Evolutionary conservation across 2,329 filamentous ascomycete genomes (phyloP), one percentile per base, ranked within the genome.

Genomic region (Cladophialophora chaetospira): DNA sequence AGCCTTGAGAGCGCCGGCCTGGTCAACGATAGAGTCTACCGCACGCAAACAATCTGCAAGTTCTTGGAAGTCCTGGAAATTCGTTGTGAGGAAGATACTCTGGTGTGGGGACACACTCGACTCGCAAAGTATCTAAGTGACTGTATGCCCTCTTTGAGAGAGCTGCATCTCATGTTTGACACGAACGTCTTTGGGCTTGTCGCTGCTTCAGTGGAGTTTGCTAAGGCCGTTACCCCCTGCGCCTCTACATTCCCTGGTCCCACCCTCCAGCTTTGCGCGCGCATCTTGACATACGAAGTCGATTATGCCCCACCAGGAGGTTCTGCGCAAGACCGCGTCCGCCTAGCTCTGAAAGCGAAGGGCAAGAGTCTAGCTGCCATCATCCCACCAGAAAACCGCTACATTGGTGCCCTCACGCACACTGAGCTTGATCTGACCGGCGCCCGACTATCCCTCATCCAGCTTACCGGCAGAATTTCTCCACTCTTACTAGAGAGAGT

Each of bases 121-220:
- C 23, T 15, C 21, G 21, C 19, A 38, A 56, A 44, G 17, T 9
- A 15, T n/a, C n/a, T n/a, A n/a, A n/a, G n/a, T n/a, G n/a, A n/a
- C n/a, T n/a, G n/a, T n/a, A n/a, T n/a, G n/a, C n/a, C n/a, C n/a
- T n/a, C n/a, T n/a, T n/a, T n/a, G n/a, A n/a, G n/a, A n/a, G n/a
- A n/a, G n/a, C n/a, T n/a, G n/a, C n/a, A n/a, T n/a, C n/a, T n/a
- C n/a, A n/a, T n/a, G n/a, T n/a, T n/a, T n/a, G n/a, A n/a, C n/a
- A n/a, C n/a, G n/a, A n/a, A n/a, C n/a, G n/a, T n/a, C n/a, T n/a
- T 6, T 33, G 29, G 13, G 13, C 6, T 33, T 6, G 4, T 28
- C 11, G 53, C 53, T 43, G 48, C 54, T 2, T 40, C 54, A 5
- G n/a, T 52, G 11, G 48, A 57, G 17, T 21, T 52, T 42, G 42